Percentiles rank a stretch among this genome's conserved stretches.
phyloP scores from a whole-genome alignment of 2,329 filamentous ascomycete species.

The Ophiobolus disseminans region DNA sequence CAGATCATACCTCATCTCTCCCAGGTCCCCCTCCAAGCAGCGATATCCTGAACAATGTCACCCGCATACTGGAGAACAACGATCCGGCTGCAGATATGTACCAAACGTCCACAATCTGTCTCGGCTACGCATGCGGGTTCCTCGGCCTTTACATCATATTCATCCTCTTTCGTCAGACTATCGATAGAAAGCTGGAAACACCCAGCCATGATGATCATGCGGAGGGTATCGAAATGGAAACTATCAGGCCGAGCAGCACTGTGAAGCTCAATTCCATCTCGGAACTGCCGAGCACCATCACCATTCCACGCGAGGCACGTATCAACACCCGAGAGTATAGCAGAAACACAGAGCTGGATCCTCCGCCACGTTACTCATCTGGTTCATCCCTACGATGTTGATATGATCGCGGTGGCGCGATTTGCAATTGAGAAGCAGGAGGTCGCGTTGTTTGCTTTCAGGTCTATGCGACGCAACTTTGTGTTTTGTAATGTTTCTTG shows the following conservation, averaged over 20 bases:
- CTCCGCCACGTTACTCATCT: too few species aligned
- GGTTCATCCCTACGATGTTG: too few species aligned
- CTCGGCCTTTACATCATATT: slow-evolving; percentile 5
- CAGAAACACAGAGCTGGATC: too few species aligned
- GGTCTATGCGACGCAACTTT: too few species aligned
- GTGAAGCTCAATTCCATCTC: too few species aligned
- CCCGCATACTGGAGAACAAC: slow-evolving; percentile 5
- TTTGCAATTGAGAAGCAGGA: too few species aligned
- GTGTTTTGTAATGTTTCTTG: too few species aligned
- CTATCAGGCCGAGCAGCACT: too few species aligned
- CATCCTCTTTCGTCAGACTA: not conserved
- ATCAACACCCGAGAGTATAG: too few species aligned
- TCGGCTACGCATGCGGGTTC: slow-evolving; percentile 5
- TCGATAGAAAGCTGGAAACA: not conserved
- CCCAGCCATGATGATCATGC: not conserved
- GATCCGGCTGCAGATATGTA: slow-evolving; percentile 11
- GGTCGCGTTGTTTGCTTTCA: too few species aligned
- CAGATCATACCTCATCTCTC: not conserved
- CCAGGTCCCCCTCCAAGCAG: not conserved
- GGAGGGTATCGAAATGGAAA: not conserved
- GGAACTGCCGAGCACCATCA: not conserved
- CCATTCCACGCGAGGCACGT: too few species aligned
- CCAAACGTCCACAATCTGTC: slow-evolving; percentile 4
- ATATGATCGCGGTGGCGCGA: too few species aligned
- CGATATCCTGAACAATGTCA: slow-evolving; percentile 4